Percentiles rank a stretch among this genome's conserved stretches.
Conservation (phyloP, 495 filamentous ascomycete species). For the Neurospora cerealis region DNA sequence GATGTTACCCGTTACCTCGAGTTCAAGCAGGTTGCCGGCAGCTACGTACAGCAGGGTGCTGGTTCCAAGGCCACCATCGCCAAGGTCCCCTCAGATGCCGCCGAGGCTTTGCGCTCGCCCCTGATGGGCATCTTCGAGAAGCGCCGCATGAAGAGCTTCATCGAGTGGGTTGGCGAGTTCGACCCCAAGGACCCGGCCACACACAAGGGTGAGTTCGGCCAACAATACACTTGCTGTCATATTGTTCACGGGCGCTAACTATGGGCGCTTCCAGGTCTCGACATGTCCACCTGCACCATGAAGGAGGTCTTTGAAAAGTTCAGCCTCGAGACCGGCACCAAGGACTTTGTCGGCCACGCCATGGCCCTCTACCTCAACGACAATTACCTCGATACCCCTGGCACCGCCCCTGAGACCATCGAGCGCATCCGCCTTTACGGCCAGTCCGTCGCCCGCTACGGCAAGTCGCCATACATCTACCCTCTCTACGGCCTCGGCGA, state of each 20-base stretch:
- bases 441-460: constrained; percentile 95
- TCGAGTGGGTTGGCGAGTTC: constrained; percentile 93
- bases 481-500: constrained; percentile 96
- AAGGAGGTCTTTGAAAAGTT: constrained; percentile 98
- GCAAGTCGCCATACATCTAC: constrained; percentile 99
- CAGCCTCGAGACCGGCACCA: constrained; percentile 79
- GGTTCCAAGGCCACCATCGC: constrained; percentile 78
- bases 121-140: constrained; percentile 98
- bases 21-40: constrained; percentile 96
- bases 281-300: constrained; percentile 73
- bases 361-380: constrained; percentile 95
- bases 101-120: constrained; percentile 82
- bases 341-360: constrained; percentile 93
- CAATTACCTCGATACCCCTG: constrained; percentile 64
- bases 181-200: constrained; percentile 73
- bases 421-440: constrained; percentile 92
- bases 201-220: constrained; percentile 61
- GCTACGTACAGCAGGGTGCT: constrained; percentile 85
- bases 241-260: neutral
- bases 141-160: constrained; percentile 88
- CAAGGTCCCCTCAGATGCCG: constrained; percentile 91
- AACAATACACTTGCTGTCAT: neutral
- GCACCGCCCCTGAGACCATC: constrained; percentile 75
- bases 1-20: constrained; percentile 96
- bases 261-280: constrained; percentile 52